These are phyloP conservation scores for Dinochytrium kinnereticum DNA, from an alignment of 371 early-diverging fungal genomes.

Conservation along the genomic window DNA sequence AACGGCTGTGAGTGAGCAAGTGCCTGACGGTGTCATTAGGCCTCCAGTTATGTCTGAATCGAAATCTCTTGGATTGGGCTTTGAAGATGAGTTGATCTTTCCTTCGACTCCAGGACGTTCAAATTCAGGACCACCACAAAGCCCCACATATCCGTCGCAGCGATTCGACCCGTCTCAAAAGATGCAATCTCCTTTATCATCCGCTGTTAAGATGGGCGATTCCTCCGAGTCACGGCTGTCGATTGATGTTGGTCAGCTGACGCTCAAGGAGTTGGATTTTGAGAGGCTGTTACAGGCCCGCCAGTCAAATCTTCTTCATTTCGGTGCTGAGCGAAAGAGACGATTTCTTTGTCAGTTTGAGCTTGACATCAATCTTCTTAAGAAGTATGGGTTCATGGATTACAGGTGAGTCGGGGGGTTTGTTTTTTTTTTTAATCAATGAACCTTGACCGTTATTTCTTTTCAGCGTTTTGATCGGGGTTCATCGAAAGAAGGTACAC, in stretches of 20 bases:
- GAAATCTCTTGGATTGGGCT: no score
- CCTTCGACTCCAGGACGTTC: no score
- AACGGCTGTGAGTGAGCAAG: no score
- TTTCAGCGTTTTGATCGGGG: conserved; percentile 46
- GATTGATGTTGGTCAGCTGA: conserved; percentile 38
- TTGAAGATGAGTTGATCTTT: no score
- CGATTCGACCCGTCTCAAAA: no score
- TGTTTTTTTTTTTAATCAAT: neutral
- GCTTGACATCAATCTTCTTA: conserved; percentile 53
- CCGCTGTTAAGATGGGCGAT: neutral
- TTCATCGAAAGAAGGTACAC: conserved; percentile 28
- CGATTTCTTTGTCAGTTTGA: conserved; percentile 52
- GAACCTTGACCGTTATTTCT: neutral
- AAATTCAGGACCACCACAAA: no score
- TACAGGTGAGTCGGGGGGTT: conserved; percentile 57
- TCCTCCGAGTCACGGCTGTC: neutral
- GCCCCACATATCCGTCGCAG: no score
- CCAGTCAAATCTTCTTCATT: conserved; percentile 44
- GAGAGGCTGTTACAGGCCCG: conserved; percentile 51
- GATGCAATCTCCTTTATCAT: neutral
- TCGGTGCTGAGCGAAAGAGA: conserved; percentile 44
- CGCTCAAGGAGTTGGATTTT: conserved; percentile 65
- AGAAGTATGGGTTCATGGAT: conserved; percentile 62
- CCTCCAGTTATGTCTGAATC: no score
- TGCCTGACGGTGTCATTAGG: no score